Evolutionary conservation across 2,329 filamentous ascomycete genomes (phyloP).

Genomic region (Coleophoma cylindrospora): DNA sequence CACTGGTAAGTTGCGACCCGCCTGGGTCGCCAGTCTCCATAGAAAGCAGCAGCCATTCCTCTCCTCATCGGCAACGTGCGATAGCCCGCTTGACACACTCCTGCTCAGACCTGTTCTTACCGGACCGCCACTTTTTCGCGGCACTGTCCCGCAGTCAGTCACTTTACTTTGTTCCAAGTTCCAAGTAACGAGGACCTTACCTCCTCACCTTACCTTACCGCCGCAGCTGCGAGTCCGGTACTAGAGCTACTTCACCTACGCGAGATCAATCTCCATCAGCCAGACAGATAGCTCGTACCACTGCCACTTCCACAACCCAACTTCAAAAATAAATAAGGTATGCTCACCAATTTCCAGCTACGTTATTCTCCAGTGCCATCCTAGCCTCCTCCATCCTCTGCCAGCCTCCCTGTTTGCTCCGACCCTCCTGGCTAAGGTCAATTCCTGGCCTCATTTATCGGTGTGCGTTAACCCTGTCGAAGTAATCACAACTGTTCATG

Average conservation of each 20-base stretch:
- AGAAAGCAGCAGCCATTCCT: no score
- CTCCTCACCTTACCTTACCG: no score
- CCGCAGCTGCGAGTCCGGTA: no score
- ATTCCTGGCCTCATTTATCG: conserved; percentile 15
- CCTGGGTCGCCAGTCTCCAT: no score
- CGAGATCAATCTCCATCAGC: no score
- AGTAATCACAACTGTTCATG: conserved; percentile 1
- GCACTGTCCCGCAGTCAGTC: no score
- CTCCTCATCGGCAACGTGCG: no score
- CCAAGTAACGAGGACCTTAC: no score
- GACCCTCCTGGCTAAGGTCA: conserved; percentile 19
- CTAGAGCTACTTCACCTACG: no score
- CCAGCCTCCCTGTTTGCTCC: conserved; percentile 14
- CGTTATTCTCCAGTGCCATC: conserved; percentile 3
- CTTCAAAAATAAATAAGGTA: conserved; percentile 8
- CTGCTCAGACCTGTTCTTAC: neutral
- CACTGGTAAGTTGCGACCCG: no score
- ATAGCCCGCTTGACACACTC: conserved; percentile 1
- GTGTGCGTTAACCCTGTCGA: conserved; percentile 7
- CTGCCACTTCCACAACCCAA: neutral
- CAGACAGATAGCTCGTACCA: no score
- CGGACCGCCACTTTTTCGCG: conserved; percentile 3
- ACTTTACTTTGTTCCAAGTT: no score
- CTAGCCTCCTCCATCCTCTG: conserved; percentile 1
- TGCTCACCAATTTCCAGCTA: conserved; percentile 18